Evolutionary conservation across 768 basidiomycete genomes (phyloP), one percentile per base, ranked within the genome.

Genomic region (Agrocybe pediades): DNA sequence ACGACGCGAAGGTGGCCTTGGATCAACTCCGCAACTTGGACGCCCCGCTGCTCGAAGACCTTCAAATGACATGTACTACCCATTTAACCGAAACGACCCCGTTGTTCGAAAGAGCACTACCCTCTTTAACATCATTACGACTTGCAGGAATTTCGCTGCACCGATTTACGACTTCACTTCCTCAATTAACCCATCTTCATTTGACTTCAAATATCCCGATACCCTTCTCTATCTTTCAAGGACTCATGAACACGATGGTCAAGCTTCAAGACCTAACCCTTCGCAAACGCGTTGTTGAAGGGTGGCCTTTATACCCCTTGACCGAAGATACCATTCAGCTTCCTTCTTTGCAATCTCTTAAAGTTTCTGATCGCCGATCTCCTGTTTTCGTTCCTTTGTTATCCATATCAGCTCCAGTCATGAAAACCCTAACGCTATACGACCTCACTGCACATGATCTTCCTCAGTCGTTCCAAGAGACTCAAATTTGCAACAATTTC

Each of bases 361-460:
- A 57, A 39, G 49, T 66, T 30, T 54, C 61, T 25, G 65, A 66
- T 46, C 62, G 59, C 43, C 57, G 58, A 26, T 59, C 56, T 54
- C 62, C 63, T 20, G 46, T 66, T 19, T 60, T 60, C 39, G 50
- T 58, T 17, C 65, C 65, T 17, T 57, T 66, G 21, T 56, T 61
- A 26, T 56, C 61, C 11, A 62, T 66, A 36, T 57, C 58, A 6
- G 65, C 65, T 5, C 63, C 62, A 19, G 27, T 43, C 27, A 49
- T 66, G 17, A 57, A 58, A 36, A 61, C 63, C 9, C 53, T 65
- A 15, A 47, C 54, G 24, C 42, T 65, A n/a, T 59, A 54, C 54
- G 63, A 65, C 50, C 55, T 62, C 40, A 59, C 61, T 23, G 57
- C 49, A 9, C 59, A 60, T 33, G 63, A 65, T 39, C 59, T 65